Base-by-base conservation (phyloP, 352 stramenopile genomes). In the Pythium angustatum region DNA sequence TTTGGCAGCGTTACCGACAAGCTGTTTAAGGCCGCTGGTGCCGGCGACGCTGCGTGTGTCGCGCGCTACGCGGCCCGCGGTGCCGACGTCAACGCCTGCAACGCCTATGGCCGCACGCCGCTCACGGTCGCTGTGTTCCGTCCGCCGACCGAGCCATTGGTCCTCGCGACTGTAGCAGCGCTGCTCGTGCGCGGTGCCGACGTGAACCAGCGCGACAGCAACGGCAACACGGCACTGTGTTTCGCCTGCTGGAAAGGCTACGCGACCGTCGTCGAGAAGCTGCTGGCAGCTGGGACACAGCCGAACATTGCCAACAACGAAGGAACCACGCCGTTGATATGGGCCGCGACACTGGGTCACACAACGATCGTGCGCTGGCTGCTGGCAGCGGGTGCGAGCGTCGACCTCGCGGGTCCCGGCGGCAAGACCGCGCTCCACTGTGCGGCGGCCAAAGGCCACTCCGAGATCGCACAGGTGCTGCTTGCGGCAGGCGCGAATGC, bases 371-470 rank as follows among this genome's bases (percentile, higher is more conserved):
- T 62, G 26, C 22, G 15, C 12, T 33, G 53, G 30, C 55, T 62
- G 3, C 55, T 62, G 17, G 41, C 34, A 3, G 43, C 40, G 19
- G 43, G 43, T 14, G 55, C 55, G 7, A 49, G 5, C 27, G 55
- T 54, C 17, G n/a, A 54, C n/a, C 38, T 26, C 10, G 40, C 33
- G 4, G 55, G 55, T 4, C 43, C 55, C 21, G 55, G 41, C 6
- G 55, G 55, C 43, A 62, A 62, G 55, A 62, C 55, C 6, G 34
- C 55, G 43, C 55, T 62, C 21, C 43, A 62, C 27, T 53, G 43
- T 43, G 55, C 55, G 12, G 55, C 38, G 1, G 22, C 55, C 9
- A 62, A 62, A 19, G 55, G 55, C 19, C 43, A 62, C 41, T 30
- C 55, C 11, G 6, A 49, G 10, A 44, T 62, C 30, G 55, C 44